Evolutionary conservation across 2,329 filamentous ascomycete species (phyloP).

Genomic region (Aspergillus phoenicis): DNA sequence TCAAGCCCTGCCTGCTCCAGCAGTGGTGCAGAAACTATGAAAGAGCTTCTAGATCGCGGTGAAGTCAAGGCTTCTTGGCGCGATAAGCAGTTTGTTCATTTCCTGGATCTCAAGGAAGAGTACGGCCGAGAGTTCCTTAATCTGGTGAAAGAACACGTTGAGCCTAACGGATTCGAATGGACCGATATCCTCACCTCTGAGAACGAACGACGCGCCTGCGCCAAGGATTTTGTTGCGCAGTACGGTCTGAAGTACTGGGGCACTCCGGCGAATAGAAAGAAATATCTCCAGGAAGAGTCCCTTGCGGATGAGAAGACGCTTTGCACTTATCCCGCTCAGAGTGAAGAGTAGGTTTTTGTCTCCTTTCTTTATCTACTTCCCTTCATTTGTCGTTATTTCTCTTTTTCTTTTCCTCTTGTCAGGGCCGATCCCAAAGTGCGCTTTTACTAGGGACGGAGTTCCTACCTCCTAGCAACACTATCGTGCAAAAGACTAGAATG

Average conservation of each 20-base stretch:
- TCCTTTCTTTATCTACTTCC: background rate
- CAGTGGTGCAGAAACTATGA: slow-evolving; percentile 15
- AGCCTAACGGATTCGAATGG: slow-evolving; percentile 15
- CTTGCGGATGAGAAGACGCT: slow-evolving; percentile 15
- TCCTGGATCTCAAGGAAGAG: slow-evolving; percentile 26
- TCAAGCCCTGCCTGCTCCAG: background rate
- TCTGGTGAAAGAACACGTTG: slow-evolving; percentile 16
- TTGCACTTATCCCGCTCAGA: slow-evolving; percentile 23
- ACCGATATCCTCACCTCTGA: slow-evolving; percentile 11
- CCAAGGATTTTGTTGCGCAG: slow-evolving; percentile 21
- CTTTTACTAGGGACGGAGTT: no score
- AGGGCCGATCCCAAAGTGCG: no score
- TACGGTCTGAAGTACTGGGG: slow-evolving; percentile 29
- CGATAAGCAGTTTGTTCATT: slow-evolving; percentile 24
- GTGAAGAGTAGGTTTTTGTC: slow-evolving; percentile 22
- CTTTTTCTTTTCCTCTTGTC: background rate
- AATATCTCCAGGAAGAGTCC: slow-evolving; percentile 24
- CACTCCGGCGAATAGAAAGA: slow-evolving; percentile 15
- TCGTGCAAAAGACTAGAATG: no score
- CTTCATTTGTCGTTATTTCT: no score
- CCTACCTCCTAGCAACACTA: no score
- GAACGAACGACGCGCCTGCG: slow-evolving; percentile 12
- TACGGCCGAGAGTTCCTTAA: slow-evolving; percentile 21
- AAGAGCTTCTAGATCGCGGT: slow-evolving; percentile 16
- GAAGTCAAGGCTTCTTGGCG: slow-evolving; percentile 15